Base-by-base conservation (phyloP, 2,329 filamentous ascomycete species). In the Chaetomium sp. region DNA sequence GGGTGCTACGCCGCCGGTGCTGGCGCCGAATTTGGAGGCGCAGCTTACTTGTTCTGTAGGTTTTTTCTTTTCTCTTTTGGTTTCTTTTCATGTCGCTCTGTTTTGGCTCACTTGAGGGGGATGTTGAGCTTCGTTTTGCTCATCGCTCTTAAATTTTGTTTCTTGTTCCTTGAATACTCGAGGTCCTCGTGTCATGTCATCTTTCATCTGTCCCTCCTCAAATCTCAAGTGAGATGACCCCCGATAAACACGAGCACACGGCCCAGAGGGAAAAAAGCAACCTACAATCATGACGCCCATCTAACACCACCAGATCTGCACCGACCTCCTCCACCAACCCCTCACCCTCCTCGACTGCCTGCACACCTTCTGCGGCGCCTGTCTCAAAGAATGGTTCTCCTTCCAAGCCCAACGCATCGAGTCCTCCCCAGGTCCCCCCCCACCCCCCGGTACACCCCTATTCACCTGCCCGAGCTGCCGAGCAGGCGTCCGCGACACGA, bases 401-500 rank as follows among this genome's bases (percentile, higher is more conserved):
- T 94, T 85, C 71, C 90, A 96, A 70, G 85, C 85, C 40, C 76
- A 78, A 35, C 76, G 78, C 11, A 80, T 79, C 44, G 80, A 79
- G 60, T 74, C 71, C 56, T 72, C 74, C 2, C 79, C 78, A 10
- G 72, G 54, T 0, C 63, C 72, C 9, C 74, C 76, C 43, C 77
- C 82, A 60, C 63, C 75, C 52, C 67, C 78, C 62, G 66, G 79
- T 65, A 58, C 76, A 65, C 64, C 72, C 60, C 68, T 80, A 67
- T 95, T 90, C 70, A 96, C 91, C 46, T 99, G 94, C 74, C 94
- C 94, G 42, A 88, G 90, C 73, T 99, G 94, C 73, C 89, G 94
- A 62, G 89, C 91, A 46, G 73, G 79, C 10, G 92, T 99, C 58
- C 86, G 91, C 60, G 89, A 88, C 65, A 96, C 92, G 44, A 85